phyloP scores from a whole-genome alignment of 1,284 basidiomycete genomes.

The Cerioporus squamosus region DNA sequence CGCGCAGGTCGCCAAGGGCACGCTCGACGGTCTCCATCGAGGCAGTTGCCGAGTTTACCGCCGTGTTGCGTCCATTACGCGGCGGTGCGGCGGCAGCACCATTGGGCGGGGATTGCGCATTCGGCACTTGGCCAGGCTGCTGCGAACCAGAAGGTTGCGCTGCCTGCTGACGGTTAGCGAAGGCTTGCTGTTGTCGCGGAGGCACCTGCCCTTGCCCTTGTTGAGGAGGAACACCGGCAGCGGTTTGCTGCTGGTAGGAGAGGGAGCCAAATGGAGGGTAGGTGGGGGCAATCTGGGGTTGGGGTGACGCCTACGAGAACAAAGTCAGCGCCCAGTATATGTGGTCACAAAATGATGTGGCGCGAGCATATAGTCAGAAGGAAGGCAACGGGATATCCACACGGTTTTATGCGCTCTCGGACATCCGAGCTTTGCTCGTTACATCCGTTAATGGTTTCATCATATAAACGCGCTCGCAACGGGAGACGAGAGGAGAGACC shows the following conservation, averaged over 20 bases:
- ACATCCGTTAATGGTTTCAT: slow-evolving; percentile 59
- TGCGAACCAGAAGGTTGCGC: slow-evolving; percentile 31
- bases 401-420: slow-evolving; percentile 59
- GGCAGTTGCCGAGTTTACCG: slow-evolving; percentile 72
- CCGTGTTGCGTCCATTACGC: slow-evolving; percentile 37
- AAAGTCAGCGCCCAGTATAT: slow-evolving; percentile 1
- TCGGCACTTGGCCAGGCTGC: slow-evolving; percentile 24
- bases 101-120: slow-evolving; percentile 19
- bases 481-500: not conserved
- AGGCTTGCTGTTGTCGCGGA: slow-evolving; percentile 33
- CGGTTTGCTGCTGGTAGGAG: slow-evolving; percentile 28
- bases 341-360: not conserved
- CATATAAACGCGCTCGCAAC: slow-evolving; percentile 22
- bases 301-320: slow-evolving; percentile 34
- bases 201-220: slow-evolving; percentile 25
- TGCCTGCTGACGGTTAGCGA: slow-evolving; percentile 30
- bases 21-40: slow-evolving; percentile 81
- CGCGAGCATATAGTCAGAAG: slow-evolving; percentile 45
- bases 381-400: slow-evolving; percentile 67
- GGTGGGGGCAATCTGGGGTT: slow-evolving; percentile 29
- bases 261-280: slow-evolving; percentile 30
- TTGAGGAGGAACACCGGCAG: slow-evolving; percentile 23
- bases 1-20: slow-evolving; percentile 75
- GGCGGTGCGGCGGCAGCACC: slow-evolving; percentile 25
- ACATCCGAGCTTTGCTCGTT: slow-evolving; percentile 42